phyloP scores from a whole-genome alignment of 2,329 filamentous ascomycete genomes.

The Botrytis squamosa region DNA sequence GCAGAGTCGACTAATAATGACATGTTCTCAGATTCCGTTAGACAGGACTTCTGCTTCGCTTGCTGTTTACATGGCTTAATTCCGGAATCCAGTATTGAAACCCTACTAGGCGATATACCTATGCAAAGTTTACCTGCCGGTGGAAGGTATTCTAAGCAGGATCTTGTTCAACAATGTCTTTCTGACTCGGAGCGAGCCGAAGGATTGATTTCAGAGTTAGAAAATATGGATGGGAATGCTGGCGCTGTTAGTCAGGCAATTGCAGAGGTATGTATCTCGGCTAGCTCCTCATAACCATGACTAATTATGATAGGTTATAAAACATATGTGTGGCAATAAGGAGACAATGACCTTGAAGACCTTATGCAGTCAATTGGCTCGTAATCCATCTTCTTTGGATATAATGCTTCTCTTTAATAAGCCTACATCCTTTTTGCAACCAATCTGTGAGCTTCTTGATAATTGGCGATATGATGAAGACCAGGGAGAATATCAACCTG shows the following conservation, averaged over 20 bases:
- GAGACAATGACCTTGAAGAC: conserved; percentile 79
- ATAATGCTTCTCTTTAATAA: conserved; percentile 75
- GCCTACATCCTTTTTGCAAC: conserved; percentile 65
- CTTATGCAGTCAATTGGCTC: conserved; percentile 70
- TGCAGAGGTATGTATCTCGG: conserved; percentile 55
- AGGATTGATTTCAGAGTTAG: conserved; percentile 75
- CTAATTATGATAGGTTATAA: conserved; percentile 54
- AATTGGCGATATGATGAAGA: conserved; percentile 81
- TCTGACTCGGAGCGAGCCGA: conserved; percentile 74
- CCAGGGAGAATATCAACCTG: conserved; percentile 78
- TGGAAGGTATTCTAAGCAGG: conserved; percentile 74
- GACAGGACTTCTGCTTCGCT: conserved; percentile 82
- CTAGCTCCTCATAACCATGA: background rate
- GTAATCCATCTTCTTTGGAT: conserved; percentile 70
- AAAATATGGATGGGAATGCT: conserved; percentile 88
- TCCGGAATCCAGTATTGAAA: conserved; percentile 71
- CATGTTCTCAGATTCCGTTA: conserved; percentile 62
- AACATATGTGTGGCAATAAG: conserved; percentile 66
- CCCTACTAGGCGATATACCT: conserved; percentile 78
- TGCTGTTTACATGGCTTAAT: conserved; percentile 89
- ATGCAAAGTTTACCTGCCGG: conserved; percentile 74
- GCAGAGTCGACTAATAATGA: conserved; percentile 54
- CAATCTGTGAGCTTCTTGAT: conserved; percentile 73
- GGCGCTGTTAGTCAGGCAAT: conserved; percentile 80
- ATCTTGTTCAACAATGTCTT: conserved; percentile 74